These are phyloP conservation scores for Candida gigantensis DNA, from an alignment of 1,139 yeast species.

Conservation along the genomic window DNA sequence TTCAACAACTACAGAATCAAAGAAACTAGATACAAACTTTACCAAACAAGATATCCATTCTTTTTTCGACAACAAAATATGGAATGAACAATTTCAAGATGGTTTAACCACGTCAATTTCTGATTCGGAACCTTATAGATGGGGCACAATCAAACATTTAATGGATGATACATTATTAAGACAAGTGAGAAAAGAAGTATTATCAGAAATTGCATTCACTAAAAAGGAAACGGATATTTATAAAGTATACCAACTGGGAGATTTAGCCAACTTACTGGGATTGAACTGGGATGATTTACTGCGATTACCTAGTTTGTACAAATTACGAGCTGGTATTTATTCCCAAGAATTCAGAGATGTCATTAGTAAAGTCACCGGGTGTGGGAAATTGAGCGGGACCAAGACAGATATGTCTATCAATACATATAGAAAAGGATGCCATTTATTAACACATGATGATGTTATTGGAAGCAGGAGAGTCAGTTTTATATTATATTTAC, in stretches of 20 bases:
- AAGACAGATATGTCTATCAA: constrained; percentile 93
- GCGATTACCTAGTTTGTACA: constrained; percentile 70
- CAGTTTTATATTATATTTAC: constrained; percentile 86
- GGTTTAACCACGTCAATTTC: constrained; percentile 41
- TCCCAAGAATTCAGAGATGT: constrained; percentile 81
- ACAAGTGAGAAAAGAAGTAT: constrained; percentile 80
- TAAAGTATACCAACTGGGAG: constrained; percentile 93
- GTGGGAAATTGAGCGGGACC: constrained; percentile 85
- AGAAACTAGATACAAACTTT: constrained; percentile 25
- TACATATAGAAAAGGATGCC: constrained; percentile 91
- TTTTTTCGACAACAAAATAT: constrained; percentile 57
- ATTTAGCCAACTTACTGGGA: constrained; percentile 89
- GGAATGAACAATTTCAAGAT: constrained; percentile 46
- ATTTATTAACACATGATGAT: constrained; percentile 92
- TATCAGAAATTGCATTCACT: constrained; percentile 83
- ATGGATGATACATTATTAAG: constrained; percentile 76
- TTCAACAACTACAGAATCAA: constrained; percentile 12
- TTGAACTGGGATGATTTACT: constrained; percentile 74
- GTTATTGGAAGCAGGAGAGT: constrained; percentile 95
- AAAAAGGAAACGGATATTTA: constrained; percentile 96
- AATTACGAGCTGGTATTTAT: constrained; percentile 82
- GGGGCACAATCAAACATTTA: constrained; percentile 80
- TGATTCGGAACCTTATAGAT: constrained; percentile 73
- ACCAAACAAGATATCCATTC: constrained; percentile 41
- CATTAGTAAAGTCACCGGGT: constrained; percentile 78